phyloP scores from a whole-genome alignment of 495 filamentous ascomycete species.

The Bryoglossum gracile region DNA sequence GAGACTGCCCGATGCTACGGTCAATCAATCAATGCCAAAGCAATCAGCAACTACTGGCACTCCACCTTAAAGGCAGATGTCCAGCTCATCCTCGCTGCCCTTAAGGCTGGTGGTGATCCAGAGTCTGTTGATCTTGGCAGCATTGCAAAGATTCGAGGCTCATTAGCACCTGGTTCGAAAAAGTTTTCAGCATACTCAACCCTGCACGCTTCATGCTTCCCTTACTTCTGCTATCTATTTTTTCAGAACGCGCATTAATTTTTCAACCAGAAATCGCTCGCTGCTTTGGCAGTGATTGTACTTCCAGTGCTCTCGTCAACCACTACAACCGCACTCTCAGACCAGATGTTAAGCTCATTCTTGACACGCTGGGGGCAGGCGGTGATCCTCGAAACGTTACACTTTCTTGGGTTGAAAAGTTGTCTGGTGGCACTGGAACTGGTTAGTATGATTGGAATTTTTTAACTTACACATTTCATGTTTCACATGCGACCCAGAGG shows the following conservation, averaged over 20 bases:
- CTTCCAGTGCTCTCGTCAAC: not conserved
- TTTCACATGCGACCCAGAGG: too few species aligned
- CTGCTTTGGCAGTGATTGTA: not conserved
- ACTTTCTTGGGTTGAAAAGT: not conserved
- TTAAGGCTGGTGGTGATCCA: not conserved
- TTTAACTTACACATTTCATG: too few species aligned
- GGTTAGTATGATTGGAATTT: too few species aligned
- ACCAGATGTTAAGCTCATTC: not conserved
- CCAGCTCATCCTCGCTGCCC: not conserved
- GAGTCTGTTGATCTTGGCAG: not conserved
- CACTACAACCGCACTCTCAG: not conserved
- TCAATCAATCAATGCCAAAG: not conserved
- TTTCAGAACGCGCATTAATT: too few species aligned
- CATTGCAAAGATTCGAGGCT: constrained; percentile 1
- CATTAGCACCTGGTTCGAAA: not conserved
- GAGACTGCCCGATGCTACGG: constrained; percentile 2
- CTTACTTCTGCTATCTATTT: not conserved
- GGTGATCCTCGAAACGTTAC: not conserved
- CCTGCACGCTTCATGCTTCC: too few species aligned
- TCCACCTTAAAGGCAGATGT: not conserved
- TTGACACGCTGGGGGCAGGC: not conserved
- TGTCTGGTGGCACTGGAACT: not conserved
- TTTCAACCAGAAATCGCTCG: too few species aligned
- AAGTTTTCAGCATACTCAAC: not conserved
- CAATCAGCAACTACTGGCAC: not conserved